phyloP scores from a whole-genome alignment of 2,329 filamentous ascomycete genomes.

The Blumeriella jaapii region DNA sequence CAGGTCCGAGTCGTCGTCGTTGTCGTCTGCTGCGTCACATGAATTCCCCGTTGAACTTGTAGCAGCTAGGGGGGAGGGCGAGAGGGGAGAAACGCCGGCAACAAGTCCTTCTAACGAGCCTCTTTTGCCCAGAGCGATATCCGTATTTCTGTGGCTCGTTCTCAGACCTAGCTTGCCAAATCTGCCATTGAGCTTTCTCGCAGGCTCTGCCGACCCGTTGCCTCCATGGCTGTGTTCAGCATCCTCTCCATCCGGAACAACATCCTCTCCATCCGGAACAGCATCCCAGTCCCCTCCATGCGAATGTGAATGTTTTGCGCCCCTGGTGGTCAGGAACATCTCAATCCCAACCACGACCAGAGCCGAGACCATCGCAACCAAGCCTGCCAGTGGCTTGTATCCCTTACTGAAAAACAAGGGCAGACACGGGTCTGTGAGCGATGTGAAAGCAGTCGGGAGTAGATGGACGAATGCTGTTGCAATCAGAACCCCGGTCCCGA shows the following conservation, averaged over 20 bases:
- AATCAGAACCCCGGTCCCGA: constrained; percentile 71
- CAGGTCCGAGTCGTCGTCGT: constrained; percentile 39
- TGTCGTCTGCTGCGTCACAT: constrained; percentile 24
- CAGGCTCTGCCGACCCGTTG: constrained; percentile 12
- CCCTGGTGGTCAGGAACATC: constrained; percentile 71
- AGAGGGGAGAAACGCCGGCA: constrained; percentile 45
- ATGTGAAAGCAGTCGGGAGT: constrained; percentile 48
- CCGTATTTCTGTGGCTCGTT: constrained; percentile 35
- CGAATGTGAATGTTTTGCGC: constrained; percentile 49
- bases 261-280: constrained; percentile 29
- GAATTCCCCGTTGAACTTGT: constrained; percentile 16
- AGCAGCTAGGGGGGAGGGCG: constrained; percentile 37
- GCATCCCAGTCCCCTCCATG: constrained; percentile 30
- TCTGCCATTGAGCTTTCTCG: constrained; percentile 21
- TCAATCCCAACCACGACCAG: constrained; percentile 75
- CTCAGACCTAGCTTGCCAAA: constrained; percentile 21
- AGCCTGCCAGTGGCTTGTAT: constrained; percentile 70
- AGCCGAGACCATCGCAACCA: constrained; percentile 74
- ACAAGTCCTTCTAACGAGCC: constrained; percentile 44
- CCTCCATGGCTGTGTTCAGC: constrained; percentile 32
- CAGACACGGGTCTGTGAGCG: constrained; percentile 51
- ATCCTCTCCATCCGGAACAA: constrained; percentile 34
- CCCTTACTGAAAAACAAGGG: constrained; percentile 66
- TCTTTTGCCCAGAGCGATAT: constrained; percentile 40
- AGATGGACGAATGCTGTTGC: constrained; percentile 71